These are phyloP conservation scores for Aspergillus panamensis DNA, from an alignment of 495 filamentous ascomycete species.

Conservation along the genomic window DNA sequence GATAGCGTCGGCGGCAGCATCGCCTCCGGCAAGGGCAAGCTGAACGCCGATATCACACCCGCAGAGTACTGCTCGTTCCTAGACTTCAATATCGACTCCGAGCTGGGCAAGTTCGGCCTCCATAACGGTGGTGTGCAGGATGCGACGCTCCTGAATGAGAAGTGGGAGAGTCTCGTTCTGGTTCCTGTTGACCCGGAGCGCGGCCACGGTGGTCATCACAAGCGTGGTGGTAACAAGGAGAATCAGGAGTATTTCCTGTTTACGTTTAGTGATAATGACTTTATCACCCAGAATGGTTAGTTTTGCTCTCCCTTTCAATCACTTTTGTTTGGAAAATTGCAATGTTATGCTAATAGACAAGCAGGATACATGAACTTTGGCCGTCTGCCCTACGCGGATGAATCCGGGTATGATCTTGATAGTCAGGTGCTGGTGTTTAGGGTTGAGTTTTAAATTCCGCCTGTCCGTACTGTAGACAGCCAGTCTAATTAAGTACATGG, in stretches of 20 bases:
- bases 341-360: neutral
- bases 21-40: slow-evolving; percentile 49
- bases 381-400: slow-evolving; percentile 56
- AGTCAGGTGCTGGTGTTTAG: slow-evolving; percentile 73
- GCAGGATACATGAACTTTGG: slow-evolving; percentile 62
- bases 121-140: slow-evolving; percentile 65
- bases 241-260: slow-evolving; percentile 67
- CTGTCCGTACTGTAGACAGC: neutral
- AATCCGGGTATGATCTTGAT: slow-evolving; percentile 59
- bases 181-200: slow-evolving; percentile 54
- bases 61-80: slow-evolving; percentile 68
- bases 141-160: slow-evolving; percentile 64
- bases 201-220: slow-evolving; percentile 11
- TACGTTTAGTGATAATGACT: slow-evolving; percentile 72
- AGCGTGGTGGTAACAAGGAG: neutral
- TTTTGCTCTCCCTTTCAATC: neutral
- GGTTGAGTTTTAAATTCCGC: slow-evolving; percentile 46
- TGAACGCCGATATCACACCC: slow-evolving; percentile 55
- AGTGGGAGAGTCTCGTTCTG: slow-evolving; percentile 72
- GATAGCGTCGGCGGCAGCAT: slow-evolving; percentile 52
- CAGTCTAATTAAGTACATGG: neutral
- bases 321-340: neutral
- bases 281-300: slow-evolving; percentile 72
- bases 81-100: slow-evolving; percentile 66
- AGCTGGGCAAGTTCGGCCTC: slow-evolving; percentile 65